Conservation (phyloP, 2,329 filamentous ascomycete genomes). For the Fonsecaea pugnacius region DNA sequence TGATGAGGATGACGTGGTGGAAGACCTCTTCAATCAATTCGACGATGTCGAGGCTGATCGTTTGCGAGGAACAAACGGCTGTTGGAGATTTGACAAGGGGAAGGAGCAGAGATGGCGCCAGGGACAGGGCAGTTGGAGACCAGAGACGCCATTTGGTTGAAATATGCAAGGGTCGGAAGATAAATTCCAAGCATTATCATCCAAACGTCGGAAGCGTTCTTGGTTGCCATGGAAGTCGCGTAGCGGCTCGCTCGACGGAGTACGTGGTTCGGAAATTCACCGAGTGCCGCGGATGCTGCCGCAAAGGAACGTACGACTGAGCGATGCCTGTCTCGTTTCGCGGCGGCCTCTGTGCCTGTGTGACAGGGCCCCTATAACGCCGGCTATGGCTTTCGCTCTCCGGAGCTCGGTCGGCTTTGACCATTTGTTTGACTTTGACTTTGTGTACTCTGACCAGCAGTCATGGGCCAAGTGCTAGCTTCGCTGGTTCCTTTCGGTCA, state of each 20-base stretch:
- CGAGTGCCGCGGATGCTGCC: neutral
- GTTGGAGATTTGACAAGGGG: constrained; percentile 31
- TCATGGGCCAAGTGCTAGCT: constrained; percentile 7
- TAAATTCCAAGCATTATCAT: neutral
- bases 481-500: constrained; percentile 31
- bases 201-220: neutral
- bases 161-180: neutral
- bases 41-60: constrained; percentile 20
- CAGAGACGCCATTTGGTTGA: constrained; percentile 30
- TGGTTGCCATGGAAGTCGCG: neutral
- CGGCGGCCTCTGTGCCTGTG: neutral
- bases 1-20: constrained; percentile 13
- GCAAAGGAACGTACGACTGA: neutral
- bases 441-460: neutral
- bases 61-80: constrained; percentile 27
- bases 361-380: neutral
- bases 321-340: neutral
- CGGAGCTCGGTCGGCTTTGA: neutral
- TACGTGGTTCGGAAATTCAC: neutral
- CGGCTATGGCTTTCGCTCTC: neutral
- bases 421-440: neutral
- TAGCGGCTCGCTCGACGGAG: neutral
- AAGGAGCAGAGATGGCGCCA: constrained; percentile 31
- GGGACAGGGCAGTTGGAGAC: constrained; percentile 21
- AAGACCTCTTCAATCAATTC: constrained; percentile 19